phyloP scores from a whole-genome alignment of 176 grass and related monocot genomes.

The Secale cereale region DNA sequence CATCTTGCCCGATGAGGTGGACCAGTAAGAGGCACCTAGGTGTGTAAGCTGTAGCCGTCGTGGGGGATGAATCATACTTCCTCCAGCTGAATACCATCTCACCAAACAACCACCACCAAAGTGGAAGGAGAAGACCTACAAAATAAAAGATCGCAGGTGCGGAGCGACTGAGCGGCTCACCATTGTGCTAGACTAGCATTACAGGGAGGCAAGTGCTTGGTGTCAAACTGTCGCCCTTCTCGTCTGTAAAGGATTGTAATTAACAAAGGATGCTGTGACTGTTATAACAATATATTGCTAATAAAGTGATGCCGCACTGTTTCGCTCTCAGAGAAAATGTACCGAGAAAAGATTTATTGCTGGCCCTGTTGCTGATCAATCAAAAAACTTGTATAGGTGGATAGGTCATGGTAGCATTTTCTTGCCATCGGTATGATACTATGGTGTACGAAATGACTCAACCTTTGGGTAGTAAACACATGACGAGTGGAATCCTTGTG shows the following conservation, averaged over 20 bases:
- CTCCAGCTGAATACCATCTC: background rate
- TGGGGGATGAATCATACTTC: conserved; percentile 2
- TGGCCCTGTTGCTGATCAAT: background rate
- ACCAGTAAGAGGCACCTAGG: conserved; percentile 33
- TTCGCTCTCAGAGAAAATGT: background rate
- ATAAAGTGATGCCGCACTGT: conserved; percentile 26
- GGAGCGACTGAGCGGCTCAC: background rate
- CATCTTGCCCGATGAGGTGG: conserved; percentile 64
- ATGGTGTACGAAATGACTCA: background rate
- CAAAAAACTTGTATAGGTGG: background rate
- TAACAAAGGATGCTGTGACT: background rate
- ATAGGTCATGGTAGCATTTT: background rate
- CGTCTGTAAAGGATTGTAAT: conserved; percentile 16
- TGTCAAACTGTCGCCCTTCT: background rate
- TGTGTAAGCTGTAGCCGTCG: background rate
- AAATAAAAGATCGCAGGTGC: conserved; percentile 13
- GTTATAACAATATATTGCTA: background rate
- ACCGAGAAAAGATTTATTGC: background rate
- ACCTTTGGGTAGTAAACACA: background rate
- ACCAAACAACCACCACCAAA: background rate
- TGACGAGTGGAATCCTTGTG: background rate
- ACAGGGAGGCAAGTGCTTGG: conserved; percentile 3
- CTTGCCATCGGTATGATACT: background rate
- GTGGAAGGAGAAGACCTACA: conserved; percentile 20
- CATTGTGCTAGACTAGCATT: conserved; percentile 11